Conservation (phyloP, 345 rosid species). For the Moricandia arvensis region DNA sequence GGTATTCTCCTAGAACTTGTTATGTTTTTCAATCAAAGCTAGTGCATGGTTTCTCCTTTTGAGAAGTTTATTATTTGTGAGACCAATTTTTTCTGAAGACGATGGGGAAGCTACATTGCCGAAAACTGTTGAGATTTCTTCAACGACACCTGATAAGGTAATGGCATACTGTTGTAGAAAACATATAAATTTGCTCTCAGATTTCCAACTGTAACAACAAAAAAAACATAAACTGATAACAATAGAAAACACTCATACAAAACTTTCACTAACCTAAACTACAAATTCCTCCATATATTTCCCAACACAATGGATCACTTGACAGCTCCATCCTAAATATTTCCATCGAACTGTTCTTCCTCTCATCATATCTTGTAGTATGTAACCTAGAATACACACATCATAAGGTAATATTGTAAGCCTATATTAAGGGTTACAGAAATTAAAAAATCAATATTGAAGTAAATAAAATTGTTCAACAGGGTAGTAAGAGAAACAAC, state of each 20-base stretch:
- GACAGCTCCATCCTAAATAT: constrained; percentile 85
- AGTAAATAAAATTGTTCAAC: too few species aligned
- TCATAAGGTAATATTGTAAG: background rate
- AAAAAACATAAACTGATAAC: constrained; percentile 7
- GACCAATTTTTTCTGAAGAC: constrained; percentile 57
- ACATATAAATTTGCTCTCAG: background rate
- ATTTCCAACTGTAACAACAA: background rate
- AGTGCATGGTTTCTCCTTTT: constrained; percentile 40
- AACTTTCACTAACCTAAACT: constrained; percentile 58
- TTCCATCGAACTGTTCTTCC: constrained; percentile 59
- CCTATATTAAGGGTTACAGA: too few species aligned
- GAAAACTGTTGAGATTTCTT: background rate
- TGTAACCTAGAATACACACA: constrained; percentile 8
- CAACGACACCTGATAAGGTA: too few species aligned
- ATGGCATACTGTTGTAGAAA: too few species aligned
- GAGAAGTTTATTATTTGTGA: constrained; percentile 39
- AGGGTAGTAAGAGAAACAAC: too few species aligned
- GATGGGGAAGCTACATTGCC: constrained; percentile 58
- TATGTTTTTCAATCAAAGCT: background rate
- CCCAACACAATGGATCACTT: constrained; percentile 84
- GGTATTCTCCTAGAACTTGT: too few species aligned
- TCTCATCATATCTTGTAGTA: constrained; percentile 59
- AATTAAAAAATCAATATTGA: too few species aligned
- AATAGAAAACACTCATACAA: background rate
- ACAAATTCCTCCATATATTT: constrained; percentile 82